Evolutionary conservation across 75 land plant genomes (phyloP).

Genomic region (Pseudotsuga menziesii): DNA sequence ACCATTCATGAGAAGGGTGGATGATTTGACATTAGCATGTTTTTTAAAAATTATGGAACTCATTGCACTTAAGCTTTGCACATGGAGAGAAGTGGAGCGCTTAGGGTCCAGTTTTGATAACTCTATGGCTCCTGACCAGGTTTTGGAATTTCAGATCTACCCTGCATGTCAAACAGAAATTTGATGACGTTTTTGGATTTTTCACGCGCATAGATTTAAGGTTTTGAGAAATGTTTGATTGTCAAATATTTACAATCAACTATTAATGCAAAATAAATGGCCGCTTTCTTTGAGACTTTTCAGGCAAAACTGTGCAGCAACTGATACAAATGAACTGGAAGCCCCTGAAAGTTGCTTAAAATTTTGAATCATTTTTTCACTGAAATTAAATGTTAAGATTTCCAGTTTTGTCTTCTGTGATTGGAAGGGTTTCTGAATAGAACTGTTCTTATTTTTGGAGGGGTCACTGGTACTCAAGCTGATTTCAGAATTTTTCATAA

Average conservation of each 20-base stretch:
- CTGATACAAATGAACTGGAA: slow-evolving; percentile 19
- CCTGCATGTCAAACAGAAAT: too few species aligned
- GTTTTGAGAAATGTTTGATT: too few species aligned
- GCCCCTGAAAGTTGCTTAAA: background rate
- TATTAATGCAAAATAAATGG: slow-evolving; percentile 3
- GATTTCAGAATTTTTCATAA: background rate
- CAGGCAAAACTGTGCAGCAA: slow-evolving; percentile 37
- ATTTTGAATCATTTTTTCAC: background rate
- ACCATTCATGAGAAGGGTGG: too few species aligned
- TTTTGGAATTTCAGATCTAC: too few species aligned
- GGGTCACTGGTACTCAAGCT: background rate
- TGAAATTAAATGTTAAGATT: background rate
- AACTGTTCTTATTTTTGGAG: background rate
- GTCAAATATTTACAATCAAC: slow-evolving; percentile 25
- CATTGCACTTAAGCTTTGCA: too few species aligned
- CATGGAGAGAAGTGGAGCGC: too few species aligned
- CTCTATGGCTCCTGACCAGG: too few species aligned
- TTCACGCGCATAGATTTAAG: too few species aligned
- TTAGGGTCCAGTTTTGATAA: too few species aligned
- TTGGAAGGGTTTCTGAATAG: slow-evolving; percentile 1
- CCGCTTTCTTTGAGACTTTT: background rate
- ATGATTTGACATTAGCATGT: too few species aligned
- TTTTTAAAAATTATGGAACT: too few species aligned
- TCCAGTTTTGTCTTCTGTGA: slow-evolving; percentile 10
- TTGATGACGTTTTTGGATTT: too few species aligned